Conservation (phyloP, 2,329 filamentous ascomycete genomes). For the Cytospora mali region DNA sequence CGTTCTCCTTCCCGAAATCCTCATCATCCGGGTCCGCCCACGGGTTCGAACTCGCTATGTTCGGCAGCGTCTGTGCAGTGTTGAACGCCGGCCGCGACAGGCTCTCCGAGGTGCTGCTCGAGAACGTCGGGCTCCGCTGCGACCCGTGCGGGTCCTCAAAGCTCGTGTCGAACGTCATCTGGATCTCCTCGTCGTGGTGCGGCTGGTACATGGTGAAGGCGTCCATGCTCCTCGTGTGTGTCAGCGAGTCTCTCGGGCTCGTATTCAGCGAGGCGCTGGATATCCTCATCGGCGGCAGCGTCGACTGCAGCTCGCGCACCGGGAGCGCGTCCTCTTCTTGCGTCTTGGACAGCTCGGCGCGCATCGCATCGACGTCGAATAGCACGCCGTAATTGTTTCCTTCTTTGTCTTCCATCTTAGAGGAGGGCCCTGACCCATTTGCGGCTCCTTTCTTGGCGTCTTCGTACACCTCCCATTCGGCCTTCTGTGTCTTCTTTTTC, state of each 20-base stretch:
- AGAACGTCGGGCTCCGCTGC: slow-evolving; percentile 22
- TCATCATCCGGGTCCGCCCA: slow-evolving; percentile 71
- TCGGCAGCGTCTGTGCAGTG: slow-evolving; percentile 53
- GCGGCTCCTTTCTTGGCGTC: slow-evolving; percentile 28
- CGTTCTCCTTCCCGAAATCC: slow-evolving; percentile 71
- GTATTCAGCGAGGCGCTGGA: slow-evolving; percentile 38
- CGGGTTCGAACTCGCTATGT: slow-evolving; percentile 58
- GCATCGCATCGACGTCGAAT: slow-evolving; percentile 94
- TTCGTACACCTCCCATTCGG: slow-evolving; percentile 31
- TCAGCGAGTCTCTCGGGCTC: slow-evolving; percentile 40
- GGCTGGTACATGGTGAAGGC: slow-evolving; percentile 26
- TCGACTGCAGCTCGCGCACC: slow-evolving; percentile 83
- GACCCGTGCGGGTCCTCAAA: slow-evolving; percentile 43
- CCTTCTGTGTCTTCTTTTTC: slow-evolving; percentile 78
- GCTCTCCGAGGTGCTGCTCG: slow-evolving; percentile 28
- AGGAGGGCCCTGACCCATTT: slow-evolving; percentile 34
- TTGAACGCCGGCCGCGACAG: slow-evolving; percentile 45
- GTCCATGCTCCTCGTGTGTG: slow-evolving; percentile 53
- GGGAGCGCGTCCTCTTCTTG: slow-evolving; percentile 53
- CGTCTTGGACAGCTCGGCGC: slow-evolving; percentile 78
- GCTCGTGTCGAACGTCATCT: slow-evolving; percentile 73
- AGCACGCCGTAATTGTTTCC: slow-evolving; percentile 67
- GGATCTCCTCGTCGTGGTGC: slow-evolving; percentile 53
- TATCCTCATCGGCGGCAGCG: slow-evolving; percentile 87
- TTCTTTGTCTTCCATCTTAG: slow-evolving; percentile 50